A percentile compares a stretch with the other conserved stretches of the same genome.
Evolutionary conservation across 1,284 basidiomycete species (phyloP).

Genomic region (Cryptococcus sp.): DNA sequence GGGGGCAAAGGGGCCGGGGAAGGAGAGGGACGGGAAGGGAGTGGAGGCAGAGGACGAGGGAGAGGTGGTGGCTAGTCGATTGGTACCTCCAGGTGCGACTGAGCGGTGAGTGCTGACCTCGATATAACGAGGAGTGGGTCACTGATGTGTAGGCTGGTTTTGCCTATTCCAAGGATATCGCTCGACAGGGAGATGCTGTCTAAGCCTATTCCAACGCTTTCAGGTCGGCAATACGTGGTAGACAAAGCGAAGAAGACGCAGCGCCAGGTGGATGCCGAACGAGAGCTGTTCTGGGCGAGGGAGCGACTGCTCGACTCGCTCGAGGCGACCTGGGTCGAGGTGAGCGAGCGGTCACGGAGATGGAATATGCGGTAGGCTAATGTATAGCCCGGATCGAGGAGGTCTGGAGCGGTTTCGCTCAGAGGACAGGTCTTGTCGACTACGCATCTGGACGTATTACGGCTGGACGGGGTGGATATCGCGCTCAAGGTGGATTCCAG

Average conservation of each 20-base stretch:
- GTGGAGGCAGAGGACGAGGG: too few species aligned
- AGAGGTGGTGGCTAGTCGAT: constrained; percentile 44
- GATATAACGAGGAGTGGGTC: too few species aligned
- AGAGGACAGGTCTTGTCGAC: constrained; percentile 67
- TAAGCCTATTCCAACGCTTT: constrained; percentile 71
- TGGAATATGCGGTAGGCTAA: not conserved
- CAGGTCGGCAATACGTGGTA: constrained; percentile 87
- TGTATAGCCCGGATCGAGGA: constrained; percentile 62
- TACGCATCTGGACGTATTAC: constrained; percentile 68
- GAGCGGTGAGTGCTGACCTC: constrained; percentile 58
- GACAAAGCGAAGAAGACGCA: constrained; percentile 61
- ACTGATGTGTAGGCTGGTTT: constrained; percentile 64
- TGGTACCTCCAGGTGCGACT: constrained; percentile 77
- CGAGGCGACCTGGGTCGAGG: constrained; percentile 75
- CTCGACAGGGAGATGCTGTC: constrained; percentile 57
- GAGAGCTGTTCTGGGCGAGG: constrained; percentile 89
- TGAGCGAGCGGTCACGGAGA: constrained; percentile 40
- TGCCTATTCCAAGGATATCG: constrained; percentile 67
- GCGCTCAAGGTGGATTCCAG: constrained; percentile 37
- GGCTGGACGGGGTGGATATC: constrained; percentile 60
- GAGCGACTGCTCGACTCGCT: constrained; percentile 71
- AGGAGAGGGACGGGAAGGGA: constrained; percentile 28
- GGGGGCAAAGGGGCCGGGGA: constrained; percentile 27
- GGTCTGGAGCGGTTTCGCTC: constrained; percentile 67
- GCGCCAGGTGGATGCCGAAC: constrained; percentile 58